These are phyloP conservation scores for Phellopilus nigrolimitatus DNA, from an alignment of 1,284 basidiomycete genomes.

Conservation along the genomic window DNA sequence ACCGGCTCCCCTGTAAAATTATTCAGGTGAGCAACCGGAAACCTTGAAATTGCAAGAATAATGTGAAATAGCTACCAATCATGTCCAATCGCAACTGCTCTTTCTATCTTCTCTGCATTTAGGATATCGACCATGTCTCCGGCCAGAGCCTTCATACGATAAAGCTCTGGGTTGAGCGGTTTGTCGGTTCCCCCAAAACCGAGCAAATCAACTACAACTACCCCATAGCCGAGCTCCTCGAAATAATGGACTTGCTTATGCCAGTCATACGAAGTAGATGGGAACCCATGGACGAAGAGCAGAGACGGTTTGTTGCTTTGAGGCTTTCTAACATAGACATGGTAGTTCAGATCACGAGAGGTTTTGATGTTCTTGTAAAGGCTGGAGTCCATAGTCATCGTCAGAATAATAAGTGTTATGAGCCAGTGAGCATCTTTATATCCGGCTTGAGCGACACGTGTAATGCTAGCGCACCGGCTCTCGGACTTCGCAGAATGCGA, in stretches of 20 bases:
- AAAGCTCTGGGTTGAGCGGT: conserved; percentile 17
- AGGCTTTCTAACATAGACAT: conserved; percentile 29
- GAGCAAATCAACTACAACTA: conserved; percentile 24
- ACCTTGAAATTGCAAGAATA: no score
- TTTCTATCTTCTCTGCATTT: conserved; percentile 26
- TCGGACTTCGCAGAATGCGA: no score
- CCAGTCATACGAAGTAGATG: conserved; percentile 30
- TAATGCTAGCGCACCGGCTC: no score
- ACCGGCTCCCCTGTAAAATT: conserved; percentile 27
- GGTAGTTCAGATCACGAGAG: conserved; percentile 34
- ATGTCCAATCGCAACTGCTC: conserved; percentile 27
- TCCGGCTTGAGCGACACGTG: no score
- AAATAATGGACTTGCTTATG: conserved; percentile 27
- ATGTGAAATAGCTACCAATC: no score
- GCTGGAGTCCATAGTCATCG: conserved; percentile 28
- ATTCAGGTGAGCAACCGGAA: no score
- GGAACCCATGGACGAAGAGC: conserved; percentile 31
- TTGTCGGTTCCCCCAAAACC: conserved; percentile 25
- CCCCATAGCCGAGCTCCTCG: conserved; percentile 22
- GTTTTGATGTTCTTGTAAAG: conserved; percentile 31
- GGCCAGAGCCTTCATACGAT: conserved; percentile 11
- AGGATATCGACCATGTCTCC: conserved; percentile 27
- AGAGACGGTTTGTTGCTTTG: conserved; percentile 21
- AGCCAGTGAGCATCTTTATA: no score
- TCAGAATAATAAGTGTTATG: no score